A percentile compares a stretch with the other conserved stretches of the same genome.
Evolutionary conservation across 305 asterid species (phyloP).

Genomic region (Vinca major): DNA sequence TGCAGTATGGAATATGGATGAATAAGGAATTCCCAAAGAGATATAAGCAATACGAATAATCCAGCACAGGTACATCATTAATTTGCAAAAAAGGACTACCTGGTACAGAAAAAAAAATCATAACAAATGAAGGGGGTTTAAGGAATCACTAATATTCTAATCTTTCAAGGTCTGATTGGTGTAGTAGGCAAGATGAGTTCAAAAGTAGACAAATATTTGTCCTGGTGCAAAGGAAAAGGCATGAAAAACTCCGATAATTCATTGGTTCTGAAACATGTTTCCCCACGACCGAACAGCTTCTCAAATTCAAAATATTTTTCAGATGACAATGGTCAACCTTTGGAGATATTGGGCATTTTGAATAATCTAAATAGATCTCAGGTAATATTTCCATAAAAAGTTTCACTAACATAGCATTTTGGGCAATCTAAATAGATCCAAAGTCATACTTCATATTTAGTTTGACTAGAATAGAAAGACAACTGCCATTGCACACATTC

Average conservation of each 20-base stretch:
- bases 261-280: background rate
- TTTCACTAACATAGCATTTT: background rate
- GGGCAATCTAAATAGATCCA: background rate
- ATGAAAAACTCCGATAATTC: background rate
- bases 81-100: background rate
- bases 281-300: background rate
- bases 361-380: background rate
- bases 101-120: background rate
- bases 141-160: background rate
- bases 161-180: background rate
- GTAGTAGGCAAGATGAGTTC: background rate
- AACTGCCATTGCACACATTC: background rate
- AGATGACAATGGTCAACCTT: background rate
- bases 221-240: background rate
- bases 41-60: background rate
- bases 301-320: background rate
- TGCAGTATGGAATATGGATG: conserved; percentile 31
- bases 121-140: background rate
- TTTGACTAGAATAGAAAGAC: background rate
- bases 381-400: background rate
- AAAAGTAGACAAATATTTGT: background rate
- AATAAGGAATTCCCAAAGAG: background rate
- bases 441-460: background rate
- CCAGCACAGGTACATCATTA: background rate
- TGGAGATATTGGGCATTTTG: background rate